Evolutionary conservation across 2,329 filamentous ascomycete species (phyloP), one percentile per base, ranked within the genome.

Genomic region (Phialophora tarda): DNA sequence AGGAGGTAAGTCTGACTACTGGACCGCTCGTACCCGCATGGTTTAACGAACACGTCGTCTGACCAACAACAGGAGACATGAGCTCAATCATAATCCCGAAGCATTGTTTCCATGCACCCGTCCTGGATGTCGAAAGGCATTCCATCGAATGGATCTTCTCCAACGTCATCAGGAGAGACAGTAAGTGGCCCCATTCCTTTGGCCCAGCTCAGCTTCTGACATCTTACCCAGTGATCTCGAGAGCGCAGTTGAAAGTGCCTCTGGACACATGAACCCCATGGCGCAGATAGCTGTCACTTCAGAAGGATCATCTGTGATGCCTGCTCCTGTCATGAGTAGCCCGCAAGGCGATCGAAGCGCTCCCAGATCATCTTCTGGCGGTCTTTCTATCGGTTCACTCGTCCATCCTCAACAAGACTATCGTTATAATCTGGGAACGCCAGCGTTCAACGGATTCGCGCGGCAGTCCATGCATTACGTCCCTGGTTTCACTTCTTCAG

Each of bases 111-210:
- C 75, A 23, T 83, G 82, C 71, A 74, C 75, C 24, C 74, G 80
- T 34, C 72, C 74, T 64, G 79, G 78, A 62, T 83, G 82, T 74
- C 77, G 77, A 58, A 82, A 82, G 69, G 77, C 80, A 24, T 83
- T 83, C 67, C 81, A 82, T 67, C 80, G 82, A 14, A 73, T 78
- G 30, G 82, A 83, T 73, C 73, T 83, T 53, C 75, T 83, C 54
- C 74, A 79, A 38, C 78, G 82, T 30, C 82, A 83, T 72, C 79
- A 82, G 75, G 82, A 82, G 71, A 78, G 81, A 77, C 82, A 83
- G 82, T 83, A 74, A 73, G 80, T 78, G 30, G 34, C 51, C 47
- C 47, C 8, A 21, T 26, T 21, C 11, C 12, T 14, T 26, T 30
- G 26, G 51, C 51, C 26, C 51, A 26, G n/a, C n/a, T 8, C 44